Percentiles rank a stretch among this genome's conserved stretches.
Evolutionary conservation across 805 yeast species (phyloP).

Genomic region (Candida ascalaphidarum): DNA sequence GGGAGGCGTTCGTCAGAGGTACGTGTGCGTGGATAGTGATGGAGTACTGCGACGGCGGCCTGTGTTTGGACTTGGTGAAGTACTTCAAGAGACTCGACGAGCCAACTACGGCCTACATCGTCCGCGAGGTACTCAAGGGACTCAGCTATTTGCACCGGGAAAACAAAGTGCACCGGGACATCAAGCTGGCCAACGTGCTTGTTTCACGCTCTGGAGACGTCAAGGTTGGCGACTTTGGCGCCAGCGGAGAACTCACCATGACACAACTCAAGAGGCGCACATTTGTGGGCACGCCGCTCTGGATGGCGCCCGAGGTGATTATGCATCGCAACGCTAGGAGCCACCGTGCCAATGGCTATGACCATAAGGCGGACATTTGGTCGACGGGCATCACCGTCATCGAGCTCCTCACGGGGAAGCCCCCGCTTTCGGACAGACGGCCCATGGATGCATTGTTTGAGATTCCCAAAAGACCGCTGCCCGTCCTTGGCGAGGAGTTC

Average conservation of each 20-base stretch:
- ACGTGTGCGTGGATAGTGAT: slow-evolving; percentile 79
- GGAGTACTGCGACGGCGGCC: slow-evolving; percentile 96
- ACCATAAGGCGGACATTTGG: slow-evolving; percentile 92
- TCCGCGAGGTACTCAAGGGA: slow-evolving; percentile 60
- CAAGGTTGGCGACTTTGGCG: slow-evolving; percentile 91
- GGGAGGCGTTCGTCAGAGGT: slow-evolving; percentile 55
- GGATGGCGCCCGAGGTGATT: slow-evolving; percentile 99
- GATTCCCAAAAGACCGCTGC: slow-evolving; percentile 62
- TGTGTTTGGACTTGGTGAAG: slow-evolving; percentile 69
- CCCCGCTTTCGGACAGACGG: slow-evolving; percentile 67
- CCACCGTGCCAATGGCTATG: slow-evolving; percentile 48
- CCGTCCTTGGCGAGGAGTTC: slow-evolving; percentile 33
- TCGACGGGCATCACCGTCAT: slow-evolving; percentile 88
- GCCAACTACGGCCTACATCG: slow-evolving; percentile 50
- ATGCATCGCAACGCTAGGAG: no score
- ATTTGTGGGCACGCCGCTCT: slow-evolving; percentile 91
- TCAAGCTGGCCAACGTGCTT: slow-evolving; percentile 83
- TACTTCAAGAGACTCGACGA: slow-evolving; percentile 49
- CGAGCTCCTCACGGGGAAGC: slow-evolving; percentile 74
- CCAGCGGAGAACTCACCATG: slow-evolving; percentile 68
- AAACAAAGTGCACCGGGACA: slow-evolving; percentile 78
- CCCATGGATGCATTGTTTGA: slow-evolving; percentile 71
- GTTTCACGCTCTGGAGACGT: slow-evolving; percentile 61
- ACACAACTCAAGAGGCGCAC: slow-evolving; percentile 50
- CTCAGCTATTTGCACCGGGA: slow-evolving; percentile 69